phyloP scores from a whole-genome alignment of 2,329 filamentous ascomycete species.

The Cladophialophora yegresii region DNA sequence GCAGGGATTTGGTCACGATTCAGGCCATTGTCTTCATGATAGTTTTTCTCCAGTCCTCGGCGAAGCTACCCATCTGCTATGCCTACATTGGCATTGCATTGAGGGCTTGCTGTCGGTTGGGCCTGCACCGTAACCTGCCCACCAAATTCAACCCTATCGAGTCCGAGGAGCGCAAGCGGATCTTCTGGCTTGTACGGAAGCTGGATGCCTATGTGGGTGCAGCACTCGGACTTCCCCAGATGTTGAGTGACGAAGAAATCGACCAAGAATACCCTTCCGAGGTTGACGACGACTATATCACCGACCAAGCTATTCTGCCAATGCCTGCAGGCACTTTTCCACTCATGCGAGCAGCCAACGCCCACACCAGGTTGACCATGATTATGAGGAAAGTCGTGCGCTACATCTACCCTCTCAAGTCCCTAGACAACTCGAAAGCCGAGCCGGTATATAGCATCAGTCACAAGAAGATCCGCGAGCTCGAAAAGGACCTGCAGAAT shows the following conservation, averaged over 20 bases:
- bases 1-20: slow-evolving; percentile 71
- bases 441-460: slow-evolving; percentile 63
- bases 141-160: slow-evolving; percentile 70
- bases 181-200: slow-evolving; percentile 54
- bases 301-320: slow-evolving; percentile 49
- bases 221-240: slow-evolving; percentile 52
- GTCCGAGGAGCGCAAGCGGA: slow-evolving; percentile 71
- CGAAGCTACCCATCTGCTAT: slow-evolving; percentile 77
- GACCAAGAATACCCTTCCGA: slow-evolving; percentile 52
- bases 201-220: slow-evolving; percentile 56
- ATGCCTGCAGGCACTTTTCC: slow-evolving; percentile 59
- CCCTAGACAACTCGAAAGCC: slow-evolving; percentile 39
- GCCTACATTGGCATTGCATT: slow-evolving; percentile 77
- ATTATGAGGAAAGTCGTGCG: slow-evolving; percentile 64
- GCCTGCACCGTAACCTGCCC: slow-evolving; percentile 71
- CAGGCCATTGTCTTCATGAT: slow-evolving; percentile 79
- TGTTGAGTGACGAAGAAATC: slow-evolving; percentile 54
- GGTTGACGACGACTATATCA: slow-evolving; percentile 53
- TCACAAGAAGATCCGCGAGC: slow-evolving; percentile 64
- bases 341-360: slow-evolving; percentile 62
- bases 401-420: slow-evolving; percentile 65
- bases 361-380: slow-evolving; percentile 59
- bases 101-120: slow-evolving; percentile 73
- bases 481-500: slow-evolving; percentile 63
- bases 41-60: slow-evolving; percentile 76